phyloP scores from a whole-genome alignment of 2,329 filamentous ascomycete species.

The Seiridium unicorne region DNA sequence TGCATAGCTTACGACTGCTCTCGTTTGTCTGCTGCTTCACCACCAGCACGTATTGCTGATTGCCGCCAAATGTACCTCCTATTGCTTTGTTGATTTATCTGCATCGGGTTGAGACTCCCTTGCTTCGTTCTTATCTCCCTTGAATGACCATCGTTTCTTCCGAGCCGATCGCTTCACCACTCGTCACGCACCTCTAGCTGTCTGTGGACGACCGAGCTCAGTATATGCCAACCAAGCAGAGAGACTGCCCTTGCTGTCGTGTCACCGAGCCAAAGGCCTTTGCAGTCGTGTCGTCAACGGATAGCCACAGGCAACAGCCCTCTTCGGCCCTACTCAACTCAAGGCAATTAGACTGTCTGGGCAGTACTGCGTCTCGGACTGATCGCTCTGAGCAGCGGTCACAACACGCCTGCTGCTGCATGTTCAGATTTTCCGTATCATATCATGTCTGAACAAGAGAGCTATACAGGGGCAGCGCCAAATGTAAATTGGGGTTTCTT shows the following conservation, averaged over 20 bases:
- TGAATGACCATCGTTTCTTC: not conserved
- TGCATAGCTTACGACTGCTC: not conserved
- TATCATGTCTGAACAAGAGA: slow-evolving; percentile 7
- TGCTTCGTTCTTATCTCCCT: not conserved
- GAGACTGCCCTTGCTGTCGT: slow-evolving; percentile 14
- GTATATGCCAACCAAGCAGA: slow-evolving; percentile 10
- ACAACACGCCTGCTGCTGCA: not conserved
- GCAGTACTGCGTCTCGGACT: slow-evolving; percentile 20
- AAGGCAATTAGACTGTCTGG: slow-evolving; percentile 16
- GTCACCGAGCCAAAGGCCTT: slow-evolving; percentile 13
- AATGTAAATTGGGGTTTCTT: slow-evolving; percentile 24
- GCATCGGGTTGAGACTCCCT: not conserved
- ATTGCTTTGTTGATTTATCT: not conserved
- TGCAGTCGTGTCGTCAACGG: slow-evolving; percentile 15
- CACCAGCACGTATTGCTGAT: not conserved
- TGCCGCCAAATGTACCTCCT: too few species aligned
- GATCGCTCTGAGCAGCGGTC: slow-evolving; percentile 14
- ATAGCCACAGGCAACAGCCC: slow-evolving; percentile 18
- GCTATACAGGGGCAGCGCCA: slow-evolving; percentile 22
- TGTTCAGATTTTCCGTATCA: not conserved
- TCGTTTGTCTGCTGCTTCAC: not conserved
- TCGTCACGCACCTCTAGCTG: not conserved
- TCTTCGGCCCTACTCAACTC: slow-evolving; percentile 26
- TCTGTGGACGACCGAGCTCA: slow-evolving; percentile 6
- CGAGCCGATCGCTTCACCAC: not conserved